Evolutionary conservation across 116 monocot genomes (phyloP), one percentile per base, ranked within the genome.

Genomic region (Trichopus zeylanicus): DNA sequence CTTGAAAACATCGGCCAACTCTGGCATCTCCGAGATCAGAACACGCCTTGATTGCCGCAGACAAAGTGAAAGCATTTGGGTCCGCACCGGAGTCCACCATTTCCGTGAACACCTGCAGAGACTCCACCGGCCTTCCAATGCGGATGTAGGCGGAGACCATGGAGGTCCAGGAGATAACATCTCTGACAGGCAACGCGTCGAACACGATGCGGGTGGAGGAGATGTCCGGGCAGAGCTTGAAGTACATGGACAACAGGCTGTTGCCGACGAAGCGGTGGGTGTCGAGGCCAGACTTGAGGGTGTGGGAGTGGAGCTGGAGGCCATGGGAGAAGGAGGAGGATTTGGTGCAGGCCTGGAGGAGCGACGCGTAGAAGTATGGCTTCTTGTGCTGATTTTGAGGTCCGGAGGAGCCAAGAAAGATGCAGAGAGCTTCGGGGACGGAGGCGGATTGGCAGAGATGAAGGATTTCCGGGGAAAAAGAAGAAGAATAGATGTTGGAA

Each of bases 121-220:
- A 62, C 8, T 67, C 57, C 24, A 9, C 11, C 31, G 86, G 86
- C 49, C 20, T 31, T 6, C 80, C 70, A 22, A 58, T 68, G 18
- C 83, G 89, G 37, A 86, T 55, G 61, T 89, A 86, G 11, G 62
- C 75, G 19, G 86, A 80, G 39, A 89, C 30, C 62, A 94, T 70
- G 37, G 89, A 94, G 26, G 89, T 80, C 83, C 86, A 89, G 16
- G 94, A 77, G 51, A 94, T 49, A 42, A 83, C 78, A 63, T 94
- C 94, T 31, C 60, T 73, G 30, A 51, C 24, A 27, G 73, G 89
- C 62, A 89, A 37, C 22, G 46, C 42, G 48, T 86, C 73, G 71
- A 94, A 94, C 59, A 83, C 70, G 39, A 56, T 66, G 54, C 76
- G 77, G 22, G 81, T 62, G 49, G 49, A 19, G 38, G 66, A 60